These are phyloP conservation scores for Corchorus olitorius DNA, from an alignment of 345 rosid genomes.

Conservation along the genomic window DNA sequence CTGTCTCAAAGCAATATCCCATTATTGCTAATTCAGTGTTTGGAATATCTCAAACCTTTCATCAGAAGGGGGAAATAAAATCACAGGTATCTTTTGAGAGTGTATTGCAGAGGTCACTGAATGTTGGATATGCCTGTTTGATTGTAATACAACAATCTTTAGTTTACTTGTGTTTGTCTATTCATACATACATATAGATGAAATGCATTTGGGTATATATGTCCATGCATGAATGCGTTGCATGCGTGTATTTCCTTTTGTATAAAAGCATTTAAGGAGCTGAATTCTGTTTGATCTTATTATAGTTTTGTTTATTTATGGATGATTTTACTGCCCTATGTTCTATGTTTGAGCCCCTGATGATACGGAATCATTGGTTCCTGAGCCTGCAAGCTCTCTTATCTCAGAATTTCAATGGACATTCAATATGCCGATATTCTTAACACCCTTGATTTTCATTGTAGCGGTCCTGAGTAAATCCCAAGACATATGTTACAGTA, in stretches of 20 bases:
- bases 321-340: not conserved
- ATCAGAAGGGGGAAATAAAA: constrained; percentile 36
- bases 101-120: not conserved
- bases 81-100: constrained; percentile 45
- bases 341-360: not conserved
- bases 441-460: not conserved
- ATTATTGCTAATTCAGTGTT: constrained; percentile 50
- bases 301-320: not conserved
- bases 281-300: not conserved
- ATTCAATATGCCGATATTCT: not conserved
- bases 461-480: too few relatives aligned
- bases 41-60: constrained; percentile 40
- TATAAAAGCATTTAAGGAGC: not conserved
- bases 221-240: not conserved
- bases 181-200: not conserved
- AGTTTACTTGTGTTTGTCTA: not conserved
- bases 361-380: not conserved
- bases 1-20: constrained; percentile 56
- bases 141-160: not conserved
- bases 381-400: not conserved
- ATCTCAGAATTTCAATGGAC: not conserved
- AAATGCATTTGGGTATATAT: too few relatives aligned
- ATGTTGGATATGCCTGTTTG: not conserved
- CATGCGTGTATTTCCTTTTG: not conserved
- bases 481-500: too few relatives aligned